These are phyloP conservation scores for Claviceps paspali DNA, from an alignment of 2,329 filamentous ascomycete genomes.

Conservation along the genomic window DNA sequence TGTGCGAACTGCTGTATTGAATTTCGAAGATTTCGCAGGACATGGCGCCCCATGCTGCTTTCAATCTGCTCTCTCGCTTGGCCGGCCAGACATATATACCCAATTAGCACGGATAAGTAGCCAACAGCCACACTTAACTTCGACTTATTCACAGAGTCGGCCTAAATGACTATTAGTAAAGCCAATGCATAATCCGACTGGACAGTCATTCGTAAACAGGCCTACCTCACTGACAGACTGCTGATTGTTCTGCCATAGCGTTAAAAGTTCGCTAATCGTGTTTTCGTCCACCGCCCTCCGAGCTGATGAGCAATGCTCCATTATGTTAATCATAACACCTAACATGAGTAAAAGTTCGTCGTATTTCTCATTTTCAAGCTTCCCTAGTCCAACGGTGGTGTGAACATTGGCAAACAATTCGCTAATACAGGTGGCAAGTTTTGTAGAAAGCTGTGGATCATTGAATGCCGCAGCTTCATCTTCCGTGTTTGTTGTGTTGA, in stretches of 20 bases:
- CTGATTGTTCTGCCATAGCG: constrained; percentile 52
- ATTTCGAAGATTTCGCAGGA: constrained; percentile 29
- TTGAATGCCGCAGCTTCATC: constrained; percentile 56
- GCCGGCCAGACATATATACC: constrained; percentile 54
- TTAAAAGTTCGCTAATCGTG: constrained; percentile 44
- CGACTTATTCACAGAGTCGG: constrained; percentile 57
- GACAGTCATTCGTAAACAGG: constrained; percentile 5
- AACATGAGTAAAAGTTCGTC: constrained; percentile 65
- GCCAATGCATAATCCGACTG: not conserved
- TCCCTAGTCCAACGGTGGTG: constrained; percentile 30
- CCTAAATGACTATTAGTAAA: constrained; percentile 24
- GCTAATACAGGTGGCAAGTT: constrained; percentile 34
- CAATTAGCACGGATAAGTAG: constrained; percentile 72
- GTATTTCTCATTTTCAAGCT: constrained; percentile 35
- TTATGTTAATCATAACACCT: constrained; percentile 75
- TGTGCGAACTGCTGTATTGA: constrained; percentile 40
- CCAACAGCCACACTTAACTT: constrained; percentile 72
- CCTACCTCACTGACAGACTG: constrained; percentile 53
- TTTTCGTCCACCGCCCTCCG: constrained; percentile 23
- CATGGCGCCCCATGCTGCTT: constrained; percentile 26
- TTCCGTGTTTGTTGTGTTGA: constrained; percentile 80
- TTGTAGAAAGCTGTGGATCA: constrained; percentile 36
- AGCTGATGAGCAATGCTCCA: constrained; percentile 57
- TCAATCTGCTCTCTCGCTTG: constrained; percentile 29
- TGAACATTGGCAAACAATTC: constrained; percentile 33